These are phyloP conservation scores for Debaryomyces sp. DNA, from an alignment of 1,139 yeast species.

Conservation along the genomic window DNA sequence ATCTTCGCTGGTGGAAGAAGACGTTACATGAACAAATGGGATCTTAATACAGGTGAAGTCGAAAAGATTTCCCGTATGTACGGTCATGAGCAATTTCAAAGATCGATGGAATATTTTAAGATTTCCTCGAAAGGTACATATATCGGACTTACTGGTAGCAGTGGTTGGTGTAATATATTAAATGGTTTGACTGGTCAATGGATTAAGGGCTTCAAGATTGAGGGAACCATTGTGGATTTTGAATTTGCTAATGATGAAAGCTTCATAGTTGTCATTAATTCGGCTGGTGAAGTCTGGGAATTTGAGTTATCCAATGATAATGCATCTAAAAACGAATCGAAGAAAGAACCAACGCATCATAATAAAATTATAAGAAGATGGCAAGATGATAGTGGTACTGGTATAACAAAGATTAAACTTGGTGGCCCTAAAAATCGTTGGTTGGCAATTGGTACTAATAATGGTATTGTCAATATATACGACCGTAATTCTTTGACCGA, in stretches of 20 bases:
- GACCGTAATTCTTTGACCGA: constrained; percentile 48
- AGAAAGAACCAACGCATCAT: constrained; percentile 13
- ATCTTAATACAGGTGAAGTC: constrained; percentile 69
- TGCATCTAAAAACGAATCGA: background rate
- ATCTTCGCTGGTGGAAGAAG: constrained; percentile 91
- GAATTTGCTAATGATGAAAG: constrained; percentile 65
- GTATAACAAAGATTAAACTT: constrained; percentile 75
- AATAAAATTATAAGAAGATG: constrained; percentile 62
- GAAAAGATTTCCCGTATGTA: constrained; percentile 88
- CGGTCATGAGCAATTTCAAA: constrained; percentile 85
- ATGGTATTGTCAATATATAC: constrained; percentile 89
- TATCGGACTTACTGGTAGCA: constrained; percentile 77
- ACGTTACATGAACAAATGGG: constrained; percentile 91
- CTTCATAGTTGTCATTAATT: constrained; percentile 63
- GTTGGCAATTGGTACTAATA: constrained; percentile 86
- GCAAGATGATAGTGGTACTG: constrained; percentile 87
- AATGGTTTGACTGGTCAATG: constrained; percentile 82
- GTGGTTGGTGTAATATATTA: constrained; percentile 88
- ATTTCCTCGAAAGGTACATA: constrained; percentile 69
- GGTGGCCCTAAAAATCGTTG: constrained; percentile 81
- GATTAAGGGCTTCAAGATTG: constrained; percentile 83
- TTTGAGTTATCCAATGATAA: constrained; percentile 52
- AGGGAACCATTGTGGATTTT: constrained; percentile 80
- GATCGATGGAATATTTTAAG: constrained; percentile 85
- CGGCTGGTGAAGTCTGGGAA: constrained; percentile 92